Evolutionary conservation across 2,329 filamentous ascomycete genomes (phyloP), one percentile per base, ranked within the genome.

Genomic region (Ceratocystis eucalypticola): DNA sequence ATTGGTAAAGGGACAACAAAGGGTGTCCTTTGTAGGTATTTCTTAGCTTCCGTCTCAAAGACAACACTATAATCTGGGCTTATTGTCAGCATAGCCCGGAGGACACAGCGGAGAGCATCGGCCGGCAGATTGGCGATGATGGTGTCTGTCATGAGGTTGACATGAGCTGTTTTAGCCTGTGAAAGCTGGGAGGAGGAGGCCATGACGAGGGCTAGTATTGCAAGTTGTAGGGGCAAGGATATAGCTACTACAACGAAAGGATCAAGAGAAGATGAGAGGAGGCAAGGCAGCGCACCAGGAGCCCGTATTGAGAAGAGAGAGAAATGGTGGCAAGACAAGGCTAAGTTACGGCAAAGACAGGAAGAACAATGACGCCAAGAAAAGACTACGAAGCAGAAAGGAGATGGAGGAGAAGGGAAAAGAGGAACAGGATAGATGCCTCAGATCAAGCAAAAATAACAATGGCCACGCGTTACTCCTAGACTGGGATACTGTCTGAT

Each of bases 101-200:
- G 70, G 4, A 79, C 71, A 5, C 72, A 72, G 2, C 77, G 74
- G 17, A 79, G 69, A 4, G 73, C 76, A n/a, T 77, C 76, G 0
- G 71, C 69, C 0, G 76, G 72, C 28, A 79, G 68, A 59, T 76
- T 79, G n/a, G 74, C 75, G 64, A 79, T 76, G 66, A 79, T 74
- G 3, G 75, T 77, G 66, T 79, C 77, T 1, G 75, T 76, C 77
- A 79, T 79, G 74, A 79, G 77, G 64, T 79, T 79, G 68, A 79
- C 76, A 69, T 79, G 77, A 30, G 76, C 75, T 45, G 68, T 70
- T n/a, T 70, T 71, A 65, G 68, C 68, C 64, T 69, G 45, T 6
- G 63, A 67, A 50, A 45, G 37, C n/a, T n/a, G 25, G 6, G 28
- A 5, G 28, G 28, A 15, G 8, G 59, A 15, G 2, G 15, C 17